phyloP scores from a whole-genome alignment of 2,329 filamentous ascomycete species.

The Blastomyces silverae region DNA sequence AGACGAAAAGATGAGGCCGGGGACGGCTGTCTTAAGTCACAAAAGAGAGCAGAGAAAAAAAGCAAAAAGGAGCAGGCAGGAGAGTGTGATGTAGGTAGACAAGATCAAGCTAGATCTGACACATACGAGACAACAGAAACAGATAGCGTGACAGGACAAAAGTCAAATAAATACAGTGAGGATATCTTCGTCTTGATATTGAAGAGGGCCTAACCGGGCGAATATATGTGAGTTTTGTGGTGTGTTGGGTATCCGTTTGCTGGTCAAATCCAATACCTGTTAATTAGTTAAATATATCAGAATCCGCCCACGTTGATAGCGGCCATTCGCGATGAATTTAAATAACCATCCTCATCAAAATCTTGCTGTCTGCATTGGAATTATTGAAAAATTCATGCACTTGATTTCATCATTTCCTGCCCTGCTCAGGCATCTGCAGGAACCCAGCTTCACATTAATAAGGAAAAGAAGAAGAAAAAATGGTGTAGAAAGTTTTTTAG shows the following conservation, averaged over 20 bases:
- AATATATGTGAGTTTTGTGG: no score
- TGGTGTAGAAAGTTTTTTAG: background rate
- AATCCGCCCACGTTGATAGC: background rate
- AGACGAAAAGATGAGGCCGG: conserved; percentile 12
- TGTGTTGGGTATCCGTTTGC: no score
- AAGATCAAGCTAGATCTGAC: conserved; percentile 6
- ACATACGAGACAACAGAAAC: conserved; percentile 5
- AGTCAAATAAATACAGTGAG: background rate
- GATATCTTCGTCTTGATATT: no score
- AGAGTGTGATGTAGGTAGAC: background rate
- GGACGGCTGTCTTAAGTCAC: background rate
- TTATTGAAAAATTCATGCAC: no score
- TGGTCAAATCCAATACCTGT: background rate
- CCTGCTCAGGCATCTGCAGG: background rate
- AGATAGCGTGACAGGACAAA: background rate
- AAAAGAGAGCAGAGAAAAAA: background rate
- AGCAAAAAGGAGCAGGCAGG: background rate
- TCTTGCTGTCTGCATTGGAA: background rate
- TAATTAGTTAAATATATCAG: no score
- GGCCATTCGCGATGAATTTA: background rate
- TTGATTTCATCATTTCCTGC: background rate
- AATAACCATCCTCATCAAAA: background rate
- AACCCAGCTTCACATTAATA: background rate
- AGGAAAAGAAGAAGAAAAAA: background rate
- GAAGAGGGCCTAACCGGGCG: no score